These are phyloP conservation scores for Sistotremastrum niveocremeum DNA, from an alignment of 768 basidiomycete species.

Conservation along the genomic window DNA sequence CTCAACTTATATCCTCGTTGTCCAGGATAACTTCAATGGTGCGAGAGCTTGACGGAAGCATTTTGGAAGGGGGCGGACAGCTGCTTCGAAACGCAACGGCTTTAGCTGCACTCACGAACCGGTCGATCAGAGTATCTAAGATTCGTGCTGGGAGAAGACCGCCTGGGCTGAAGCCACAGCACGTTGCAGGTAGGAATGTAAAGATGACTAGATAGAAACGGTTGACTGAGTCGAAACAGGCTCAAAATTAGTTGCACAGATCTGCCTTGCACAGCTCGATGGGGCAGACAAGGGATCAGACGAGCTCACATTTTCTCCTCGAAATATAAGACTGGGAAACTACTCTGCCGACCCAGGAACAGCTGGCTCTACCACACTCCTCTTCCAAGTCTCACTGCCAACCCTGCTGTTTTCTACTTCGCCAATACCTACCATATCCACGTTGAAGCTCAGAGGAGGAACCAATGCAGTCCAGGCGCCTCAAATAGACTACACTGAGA, in stretches of 20 bases:
- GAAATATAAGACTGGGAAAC: slow-evolving; percentile 27
- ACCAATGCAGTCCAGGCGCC: slow-evolving; percentile 63
- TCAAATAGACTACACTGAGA: slow-evolving; percentile 58
- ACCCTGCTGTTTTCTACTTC: slow-evolving; percentile 42
- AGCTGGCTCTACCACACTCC: slow-evolving; percentile 57
- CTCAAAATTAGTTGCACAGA: slow-evolving; percentile 47
- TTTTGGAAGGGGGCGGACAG: slow-evolving; percentile 51
- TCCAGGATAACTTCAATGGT: neutral
- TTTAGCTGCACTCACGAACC: slow-evolving; percentile 50
- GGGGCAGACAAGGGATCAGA: slow-evolving; percentile 44
- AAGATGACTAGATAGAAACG: neutral
- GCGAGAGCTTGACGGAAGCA: slow-evolving; percentile 25
- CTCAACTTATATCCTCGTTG: no score
- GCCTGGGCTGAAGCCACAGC: slow-evolving; percentile 61
- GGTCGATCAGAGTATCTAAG: slow-evolving; percentile 44
- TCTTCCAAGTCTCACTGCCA: slow-evolving; percentile 60
- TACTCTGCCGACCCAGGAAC: slow-evolving; percentile 38
- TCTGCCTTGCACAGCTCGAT: slow-evolving; percentile 39
- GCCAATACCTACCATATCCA: slow-evolving; percentile 20
- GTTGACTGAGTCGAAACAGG: slow-evolving; percentile 26
- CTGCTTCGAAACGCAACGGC: slow-evolving; percentile 57
- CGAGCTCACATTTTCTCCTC: slow-evolving; percentile 42
- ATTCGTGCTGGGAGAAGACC: slow-evolving; percentile 44
- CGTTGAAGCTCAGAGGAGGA: slow-evolving; percentile 48
- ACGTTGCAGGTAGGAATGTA: slow-evolving; percentile 39